These are phyloP conservation scores for Paulownia fortunei DNA, from an alignment of 257 asterid species.

Conservation along the genomic window DNA sequence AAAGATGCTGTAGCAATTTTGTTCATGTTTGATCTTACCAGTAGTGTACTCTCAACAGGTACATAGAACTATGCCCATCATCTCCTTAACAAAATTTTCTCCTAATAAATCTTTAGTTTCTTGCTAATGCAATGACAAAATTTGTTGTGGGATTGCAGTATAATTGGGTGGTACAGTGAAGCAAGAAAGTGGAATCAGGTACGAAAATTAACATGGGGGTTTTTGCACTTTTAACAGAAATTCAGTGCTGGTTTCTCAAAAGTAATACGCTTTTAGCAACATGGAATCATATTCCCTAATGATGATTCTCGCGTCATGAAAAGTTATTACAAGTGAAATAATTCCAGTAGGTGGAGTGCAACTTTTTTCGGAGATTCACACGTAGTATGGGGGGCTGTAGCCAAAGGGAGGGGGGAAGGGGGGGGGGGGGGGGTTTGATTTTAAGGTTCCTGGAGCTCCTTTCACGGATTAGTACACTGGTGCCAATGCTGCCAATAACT, in stretches of 20 bases:
- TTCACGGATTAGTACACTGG: neutral
- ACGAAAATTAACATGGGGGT: conserved; percentile 21
- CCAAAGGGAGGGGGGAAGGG: too few species aligned
- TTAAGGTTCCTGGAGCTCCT: conserved; percentile 7
- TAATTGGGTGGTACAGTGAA: conserved; percentile 76
- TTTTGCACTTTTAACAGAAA: conserved; percentile 17
- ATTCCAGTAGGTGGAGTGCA: conserved; percentile 30
- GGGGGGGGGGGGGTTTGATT: neutral
- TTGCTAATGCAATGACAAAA: neutral
- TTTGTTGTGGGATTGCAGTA: conserved; percentile 50
- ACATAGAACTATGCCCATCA: neutral
- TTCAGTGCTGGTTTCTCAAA: conserved; percentile 23
- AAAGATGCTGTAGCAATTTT: conserved; percentile 89
- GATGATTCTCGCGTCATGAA: conserved; percentile 19
- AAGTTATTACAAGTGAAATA: conserved; percentile 28
- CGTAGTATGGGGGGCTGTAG: neutral
- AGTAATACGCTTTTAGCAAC: conserved; percentile 31
- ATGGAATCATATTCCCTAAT: conserved; percentile 20
- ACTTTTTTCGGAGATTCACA: conserved; percentile 19
- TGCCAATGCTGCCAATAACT: neutral
- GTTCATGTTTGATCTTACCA: conserved; percentile 93
- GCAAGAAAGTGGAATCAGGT: conserved; percentile 96
- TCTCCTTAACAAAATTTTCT: too few species aligned
- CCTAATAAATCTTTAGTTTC: neutral
- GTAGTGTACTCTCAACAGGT: conserved; percentile 79